A percentile compares a stretch with the other conserved stretches of the same genome.
These are phyloP conservation scores for Vanderwaltozyma verrucispora DNA, from an alignment of 805 yeast genomes.

Conservation along the genomic window DNA sequence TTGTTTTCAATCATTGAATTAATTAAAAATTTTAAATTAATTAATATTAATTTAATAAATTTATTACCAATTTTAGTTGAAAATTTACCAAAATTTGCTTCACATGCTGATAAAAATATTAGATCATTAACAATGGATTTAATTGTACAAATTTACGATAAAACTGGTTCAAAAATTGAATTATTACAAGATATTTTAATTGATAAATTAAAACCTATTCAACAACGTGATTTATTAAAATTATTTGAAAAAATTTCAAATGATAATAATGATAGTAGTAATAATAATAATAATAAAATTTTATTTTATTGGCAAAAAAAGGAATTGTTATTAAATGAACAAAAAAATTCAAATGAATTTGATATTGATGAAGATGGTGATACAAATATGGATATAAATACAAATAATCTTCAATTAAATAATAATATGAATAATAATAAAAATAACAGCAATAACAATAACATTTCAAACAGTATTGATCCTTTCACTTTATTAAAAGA, in stretches of 20 bases:
- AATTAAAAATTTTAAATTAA: slow-evolving; percentile 28
- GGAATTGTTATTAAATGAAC: background rate
- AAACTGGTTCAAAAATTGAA: slow-evolving; percentile 48
- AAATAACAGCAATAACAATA: too few relatives aligned
- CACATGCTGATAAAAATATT: slow-evolving; percentile 79
- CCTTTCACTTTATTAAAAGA: slow-evolving; percentile 66
- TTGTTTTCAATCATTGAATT: slow-evolving; percentile 47
- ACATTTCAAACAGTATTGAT: slow-evolving; percentile 38
- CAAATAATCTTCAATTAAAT: background rate
- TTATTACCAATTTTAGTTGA: slow-evolving; percentile 29
- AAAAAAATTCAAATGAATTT: background rate
- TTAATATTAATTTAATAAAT: slow-evolving; percentile 6
- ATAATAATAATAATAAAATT: slow-evolving; percentile 9
- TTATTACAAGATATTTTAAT: slow-evolving; percentile 49
- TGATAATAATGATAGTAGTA: slow-evolving; percentile 32
- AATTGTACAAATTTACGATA: slow-evolving; percentile 57
- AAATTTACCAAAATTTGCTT: slow-evolving; percentile 65
- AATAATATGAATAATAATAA: background rate
- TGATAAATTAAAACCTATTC: slow-evolving; percentile 77
- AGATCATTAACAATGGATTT: slow-evolving; percentile 66
- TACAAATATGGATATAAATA: slow-evolving; percentile 22
- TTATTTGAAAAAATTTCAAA: slow-evolving; percentile 38
- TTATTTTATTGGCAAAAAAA: slow-evolving; percentile 12
- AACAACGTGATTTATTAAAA: slow-evolving; percentile 70
- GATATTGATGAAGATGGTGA: slow-evolving; percentile 31